Base-by-base conservation (phyloP, 2,329 filamentous ascomycete genomes). In the Pseudogymnoascus sp. region DNA sequence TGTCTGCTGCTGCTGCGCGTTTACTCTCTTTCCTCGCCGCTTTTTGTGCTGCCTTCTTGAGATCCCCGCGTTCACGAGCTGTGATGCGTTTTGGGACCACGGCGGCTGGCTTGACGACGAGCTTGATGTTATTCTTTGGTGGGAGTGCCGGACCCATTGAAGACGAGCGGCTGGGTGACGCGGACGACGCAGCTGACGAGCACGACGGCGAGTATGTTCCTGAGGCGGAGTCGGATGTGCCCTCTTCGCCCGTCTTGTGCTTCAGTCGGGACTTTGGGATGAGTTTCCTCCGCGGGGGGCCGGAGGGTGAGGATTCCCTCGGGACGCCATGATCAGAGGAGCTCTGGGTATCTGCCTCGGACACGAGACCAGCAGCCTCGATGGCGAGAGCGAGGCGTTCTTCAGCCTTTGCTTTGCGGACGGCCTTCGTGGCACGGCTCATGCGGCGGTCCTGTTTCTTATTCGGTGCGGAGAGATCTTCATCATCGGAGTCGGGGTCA, bases 401-500 rank as follows among this genome's bases (percentile, higher is more conserved):
- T 33, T 56, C 50, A 6, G 28, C 50, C 2, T 56, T 56, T 33
- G 50, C 59, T 62, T 66, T 64, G 16, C 50, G 62, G 18, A 56
- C n/a, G 38, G 59, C 59, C 18, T 62, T 62, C 37, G 56, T 65
- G 44, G 63, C 59, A 37, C 44, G 61, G n/a, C 53, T 65, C 59
- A 61, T 65, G 0, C 53, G 59, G 23, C 65, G 64, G 35, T 69
- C 64, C 35, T 65, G 66, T 68, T 79, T 79, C 73, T 83, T 84
- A 65, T 77, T 80, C n/a, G 81, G 79, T 5, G 77, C 79, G n/a
- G 73, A 70, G 21, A 74, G 38, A 25, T 69, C 69, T 8, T 79
- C 79, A 21, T 81, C 79, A 14, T 82, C 80, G 60, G 77, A 78
- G 66, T 82, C 80, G 16, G 75, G 74, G 61, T 83, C 81, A 63